Base-by-base conservation (phyloP, 352 stramenopile genomes). In the Pythium chondricola region DNA sequence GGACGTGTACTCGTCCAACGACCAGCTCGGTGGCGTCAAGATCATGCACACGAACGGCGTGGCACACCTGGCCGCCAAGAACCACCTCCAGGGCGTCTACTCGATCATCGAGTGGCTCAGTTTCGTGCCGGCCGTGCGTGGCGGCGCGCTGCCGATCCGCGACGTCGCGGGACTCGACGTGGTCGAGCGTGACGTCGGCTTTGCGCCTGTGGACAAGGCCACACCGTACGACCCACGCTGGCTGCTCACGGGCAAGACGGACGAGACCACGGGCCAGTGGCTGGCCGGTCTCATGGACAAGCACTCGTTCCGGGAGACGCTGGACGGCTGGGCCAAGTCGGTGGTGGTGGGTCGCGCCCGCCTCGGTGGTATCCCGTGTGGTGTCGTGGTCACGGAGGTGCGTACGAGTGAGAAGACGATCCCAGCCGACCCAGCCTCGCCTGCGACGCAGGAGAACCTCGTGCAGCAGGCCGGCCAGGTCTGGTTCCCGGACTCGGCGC, bases 1-100 rank as follows among this genome's bases (percentile, higher is more conserved):
- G 65, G 88, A 98, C 59, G 96, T 99, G 39, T 99, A 99, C 80
- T 97, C 95, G 29, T 99, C 95, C 4, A 99, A 99, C 73, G 95
- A 99, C 61, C 97, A 99, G 71, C 79, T 99, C n/a, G 97, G 97
- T 65, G 97, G 97, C 17, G 87, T 98, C 48, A 97, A 96, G 59
- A 98, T 99, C 63, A 99, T 99, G 97, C 96, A 98, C 68, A 95
- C 89, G 38, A 99, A 99, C 76, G 97, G 97, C 58, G 95, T 99
- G 33, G 98, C 97, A 13, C 97, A 99, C 79, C 48, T 98, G 56
- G 85, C 95, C 44, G 84, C 95, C 24, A 89, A 97, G 53, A 97
- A 99, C 75, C 97, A 99, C 71, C 65, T 99, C 36, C 86, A 97
- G 40, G 93, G 91, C 49, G 90, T 99, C 37, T 83, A 74, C 39